A percentile compares a stretch with the other conserved stretches of the same genome.
phyloP scores from a whole-genome alignment of 2,329 filamentous ascomycete genomes.

The Phaeosphaeriaceae sp. region DNA sequence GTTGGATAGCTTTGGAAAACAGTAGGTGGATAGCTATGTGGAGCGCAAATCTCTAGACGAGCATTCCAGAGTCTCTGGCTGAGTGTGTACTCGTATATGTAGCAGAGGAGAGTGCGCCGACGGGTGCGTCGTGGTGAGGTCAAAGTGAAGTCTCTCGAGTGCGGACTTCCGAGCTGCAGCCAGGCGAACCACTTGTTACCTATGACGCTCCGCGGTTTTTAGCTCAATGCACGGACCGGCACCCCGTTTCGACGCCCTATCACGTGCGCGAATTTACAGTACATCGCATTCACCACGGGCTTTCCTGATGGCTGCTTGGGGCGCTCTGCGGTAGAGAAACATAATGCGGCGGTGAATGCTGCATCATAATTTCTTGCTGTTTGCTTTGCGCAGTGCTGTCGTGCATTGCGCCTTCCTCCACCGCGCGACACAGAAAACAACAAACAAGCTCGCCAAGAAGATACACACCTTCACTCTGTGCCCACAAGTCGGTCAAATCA shows the following conservation, averaged over 20 bases:
- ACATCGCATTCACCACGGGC: neutral
- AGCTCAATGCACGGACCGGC: neutral
- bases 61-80: neutral
- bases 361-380: neutral
- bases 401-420: slow-evolving; percentile 2
- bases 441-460: neutral
- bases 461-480: neutral
- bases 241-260: neutral
- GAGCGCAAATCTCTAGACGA: neutral
- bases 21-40: neutral
- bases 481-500: neutral
- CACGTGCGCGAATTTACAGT: neutral
- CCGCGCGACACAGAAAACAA: slow-evolving; percentile 1
- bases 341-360: neutral
- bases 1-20: neutral
- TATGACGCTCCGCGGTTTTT: slow-evolving; percentile 4
- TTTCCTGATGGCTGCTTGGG: neutral
- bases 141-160: neutral
- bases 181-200: neutral
- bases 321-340: neutral
- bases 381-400: neutral
- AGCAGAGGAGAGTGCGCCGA: neutral
- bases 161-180: neutral
- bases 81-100: neutral
- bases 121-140: neutral